These are phyloP conservation scores for Penicillium paneum DNA, from an alignment of 2,329 filamentous ascomycete genomes.

Conservation along the genomic window DNA sequence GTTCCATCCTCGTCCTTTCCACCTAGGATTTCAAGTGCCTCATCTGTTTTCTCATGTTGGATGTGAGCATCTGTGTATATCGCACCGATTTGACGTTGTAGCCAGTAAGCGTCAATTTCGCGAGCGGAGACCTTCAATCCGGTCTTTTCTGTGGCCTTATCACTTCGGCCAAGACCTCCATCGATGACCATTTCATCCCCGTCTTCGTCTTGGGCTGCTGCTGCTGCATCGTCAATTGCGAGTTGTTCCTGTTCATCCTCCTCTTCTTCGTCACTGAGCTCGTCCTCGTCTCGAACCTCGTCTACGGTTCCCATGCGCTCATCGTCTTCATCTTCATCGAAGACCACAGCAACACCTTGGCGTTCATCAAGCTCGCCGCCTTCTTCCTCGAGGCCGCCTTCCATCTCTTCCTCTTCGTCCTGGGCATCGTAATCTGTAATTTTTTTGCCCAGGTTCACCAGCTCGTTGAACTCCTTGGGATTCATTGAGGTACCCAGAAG, in stretches of 20 bases:
- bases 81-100: conserved; percentile 85
- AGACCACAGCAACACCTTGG: conserved; percentile 95
- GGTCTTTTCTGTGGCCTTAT: conserved; percentile 46
- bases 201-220: conserved; percentile 36
- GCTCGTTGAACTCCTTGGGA: conserved; percentile 91
- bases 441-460: conserved; percentile 96
- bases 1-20: conserved; percentile 71
- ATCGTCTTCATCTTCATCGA: conserved; percentile 88
- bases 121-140: conserved; percentile 68
- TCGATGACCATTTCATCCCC: conserved; percentile 83
- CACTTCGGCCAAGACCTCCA: conserved; percentile 51
- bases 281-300: conserved; percentile 78
- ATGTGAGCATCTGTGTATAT: conserved; percentile 88
- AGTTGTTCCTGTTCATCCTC: conserved; percentile 60
- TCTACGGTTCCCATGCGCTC: conserved; percentile 72
- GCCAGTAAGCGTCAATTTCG: conserved; percentile 96
- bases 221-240: conserved; percentile 47
- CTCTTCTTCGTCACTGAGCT: conserved; percentile 69
- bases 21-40: conserved; percentile 77
- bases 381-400: conserved; percentile 64
- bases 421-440: conserved; percentile 98
- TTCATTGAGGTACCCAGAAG: conserved; percentile 78
- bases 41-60: conserved; percentile 86
- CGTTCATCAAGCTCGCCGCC: conserved; percentile 82
- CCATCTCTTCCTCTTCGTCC: conserved; percentile 88